Evolutionary conservation across 1,139 yeast genomes (phyloP).

Genomic region (Nadsonia starkeyi-henricii): DNA sequence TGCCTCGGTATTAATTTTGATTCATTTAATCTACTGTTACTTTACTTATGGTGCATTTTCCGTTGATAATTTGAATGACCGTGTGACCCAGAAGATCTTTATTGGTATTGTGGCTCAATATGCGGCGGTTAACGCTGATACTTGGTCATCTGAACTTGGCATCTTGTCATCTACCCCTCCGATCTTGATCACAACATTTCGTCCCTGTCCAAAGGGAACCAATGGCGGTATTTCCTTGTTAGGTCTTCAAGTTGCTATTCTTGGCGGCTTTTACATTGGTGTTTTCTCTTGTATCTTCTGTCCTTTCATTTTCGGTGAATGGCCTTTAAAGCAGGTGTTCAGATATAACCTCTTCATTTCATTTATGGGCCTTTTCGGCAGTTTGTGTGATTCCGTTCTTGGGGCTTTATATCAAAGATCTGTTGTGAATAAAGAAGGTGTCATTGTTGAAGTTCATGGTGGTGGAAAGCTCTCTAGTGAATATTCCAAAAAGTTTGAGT

Average conservation of each 20-base stretch:
- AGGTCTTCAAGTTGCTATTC: constrained; percentile 28
- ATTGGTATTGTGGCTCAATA: constrained; percentile 31
- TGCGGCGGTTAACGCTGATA: constrained; percentile 35
- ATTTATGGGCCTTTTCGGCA: constrained; percentile 28
- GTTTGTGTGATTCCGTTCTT: constrained; percentile 30
- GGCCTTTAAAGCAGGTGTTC: constrained; percentile 9
- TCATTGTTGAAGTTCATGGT: constrained; percentile 30
- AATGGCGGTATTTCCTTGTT: constrained; percentile 33
- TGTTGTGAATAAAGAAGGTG: constrained; percentile 25
- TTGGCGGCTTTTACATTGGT: constrained; percentile 29
- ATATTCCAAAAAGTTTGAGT: constrained; percentile 12
- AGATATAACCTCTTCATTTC: constrained; percentile 21
- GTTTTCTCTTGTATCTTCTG: constrained; percentile 17
- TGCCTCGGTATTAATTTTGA: constrained; percentile 20
- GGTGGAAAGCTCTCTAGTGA: constrained; percentile 21
- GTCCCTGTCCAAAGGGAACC: constrained; percentile 34
- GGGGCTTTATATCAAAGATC: constrained; percentile 32
- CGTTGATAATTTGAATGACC: constrained; percentile 1
- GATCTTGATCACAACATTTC: constrained; percentile 29
- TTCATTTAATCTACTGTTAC: constrained; percentile 7
- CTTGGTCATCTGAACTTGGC: constrained; percentile 38
- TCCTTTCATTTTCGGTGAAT: constrained; percentile 11
- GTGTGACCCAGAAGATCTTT: constrained; percentile 9
- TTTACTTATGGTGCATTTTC: constrained; percentile 4
- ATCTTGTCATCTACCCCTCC: constrained; percentile 29